phyloP scores from a whole-genome alignment of 305 asterid species.

The Rubia tinctorum region DNA sequence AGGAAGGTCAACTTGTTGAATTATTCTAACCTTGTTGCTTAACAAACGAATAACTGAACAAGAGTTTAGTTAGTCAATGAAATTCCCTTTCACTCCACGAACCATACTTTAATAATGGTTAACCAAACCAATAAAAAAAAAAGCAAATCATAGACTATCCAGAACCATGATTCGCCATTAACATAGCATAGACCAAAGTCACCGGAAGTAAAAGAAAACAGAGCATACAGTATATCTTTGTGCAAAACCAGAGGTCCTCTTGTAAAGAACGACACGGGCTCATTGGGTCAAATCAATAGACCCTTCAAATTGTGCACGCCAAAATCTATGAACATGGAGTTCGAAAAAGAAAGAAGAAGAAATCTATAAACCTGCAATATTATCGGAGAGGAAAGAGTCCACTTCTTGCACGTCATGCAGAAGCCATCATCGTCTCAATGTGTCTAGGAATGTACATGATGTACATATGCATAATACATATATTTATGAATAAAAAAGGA shows the following conservation, averaged over 20 bases:
- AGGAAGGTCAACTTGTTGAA: not conserved
- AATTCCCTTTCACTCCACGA: not conserved
- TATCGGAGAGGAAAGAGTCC: not conserved
- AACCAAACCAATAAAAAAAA: not conserved
- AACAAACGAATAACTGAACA: not conserved
- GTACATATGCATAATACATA: no score
- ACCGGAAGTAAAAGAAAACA: not conserved
- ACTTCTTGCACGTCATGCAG: not conserved
- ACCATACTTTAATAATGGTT: not conserved
- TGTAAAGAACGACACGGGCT: no score
- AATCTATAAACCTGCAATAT: not conserved
- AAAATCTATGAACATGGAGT: not conserved
- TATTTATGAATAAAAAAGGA: not conserved
- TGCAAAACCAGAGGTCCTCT: no score
- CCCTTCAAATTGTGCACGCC: no score
- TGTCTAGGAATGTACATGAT: not conserved
- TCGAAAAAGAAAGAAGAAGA: not conserved
- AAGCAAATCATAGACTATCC: not conserved
- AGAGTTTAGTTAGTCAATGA: not conserved
- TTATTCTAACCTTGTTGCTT: not conserved
- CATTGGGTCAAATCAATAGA: no score
- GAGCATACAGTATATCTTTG: not conserved
- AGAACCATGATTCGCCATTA: no score
- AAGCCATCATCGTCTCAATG: not conserved
- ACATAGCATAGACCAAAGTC: not conserved